Evolutionary conservation across 1,139 yeast genomes (phyloP).

Genomic region (Saccharomycopsis hybrid): DNA sequence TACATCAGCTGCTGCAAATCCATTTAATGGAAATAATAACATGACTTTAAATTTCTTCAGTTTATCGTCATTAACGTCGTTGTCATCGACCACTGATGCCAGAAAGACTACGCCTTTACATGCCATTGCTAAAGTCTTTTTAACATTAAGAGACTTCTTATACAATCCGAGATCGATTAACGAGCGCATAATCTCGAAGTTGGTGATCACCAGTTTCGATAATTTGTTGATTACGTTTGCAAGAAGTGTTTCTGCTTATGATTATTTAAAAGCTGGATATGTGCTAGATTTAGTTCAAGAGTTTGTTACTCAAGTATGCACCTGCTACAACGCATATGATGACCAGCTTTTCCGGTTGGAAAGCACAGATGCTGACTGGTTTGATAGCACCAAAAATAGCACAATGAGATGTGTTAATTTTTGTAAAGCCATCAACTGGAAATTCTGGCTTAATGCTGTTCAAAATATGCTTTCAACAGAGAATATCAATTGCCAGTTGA

Average conservation of each 20-base stretch:
- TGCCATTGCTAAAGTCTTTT: slow-evolving; percentile 36
- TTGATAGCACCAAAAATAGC: slow-evolving; percentile 11
- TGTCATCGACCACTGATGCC: slow-evolving; percentile 29
- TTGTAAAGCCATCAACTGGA: slow-evolving; percentile 49
- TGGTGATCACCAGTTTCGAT: slow-evolving; percentile 46
- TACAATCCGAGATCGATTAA: slow-evolving; percentile 33
- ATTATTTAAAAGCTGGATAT: slow-evolving; percentile 39
- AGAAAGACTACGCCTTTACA: slow-evolving; percentile 30
- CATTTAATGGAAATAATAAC: slow-evolving; percentile 7
- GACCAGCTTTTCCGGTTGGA: not conserved
- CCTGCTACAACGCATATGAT: slow-evolving; percentile 30
- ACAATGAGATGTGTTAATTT: slow-evolving; percentile 21
- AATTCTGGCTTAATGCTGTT: slow-evolving; percentile 64
- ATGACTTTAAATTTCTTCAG: slow-evolving; percentile 20
- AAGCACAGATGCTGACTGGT: not conserved
- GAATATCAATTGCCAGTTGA: slow-evolving; percentile 55
- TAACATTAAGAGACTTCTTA: slow-evolving; percentile 41
- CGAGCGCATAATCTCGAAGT: slow-evolving; percentile 34
- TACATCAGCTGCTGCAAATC: slow-evolving; percentile 8
- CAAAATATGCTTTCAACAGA: slow-evolving; percentile 55
- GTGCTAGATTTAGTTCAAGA: slow-evolving; percentile 42
- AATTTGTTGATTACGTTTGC: slow-evolving; percentile 46
- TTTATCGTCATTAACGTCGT: slow-evolving; percentile 21
- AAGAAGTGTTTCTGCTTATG: slow-evolving; percentile 38
- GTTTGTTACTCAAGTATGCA: slow-evolving; percentile 32